Conservation (phyloP, 2,329 filamentous ascomycete species). For the Lasiodiplodia hormozganensis region DNA sequence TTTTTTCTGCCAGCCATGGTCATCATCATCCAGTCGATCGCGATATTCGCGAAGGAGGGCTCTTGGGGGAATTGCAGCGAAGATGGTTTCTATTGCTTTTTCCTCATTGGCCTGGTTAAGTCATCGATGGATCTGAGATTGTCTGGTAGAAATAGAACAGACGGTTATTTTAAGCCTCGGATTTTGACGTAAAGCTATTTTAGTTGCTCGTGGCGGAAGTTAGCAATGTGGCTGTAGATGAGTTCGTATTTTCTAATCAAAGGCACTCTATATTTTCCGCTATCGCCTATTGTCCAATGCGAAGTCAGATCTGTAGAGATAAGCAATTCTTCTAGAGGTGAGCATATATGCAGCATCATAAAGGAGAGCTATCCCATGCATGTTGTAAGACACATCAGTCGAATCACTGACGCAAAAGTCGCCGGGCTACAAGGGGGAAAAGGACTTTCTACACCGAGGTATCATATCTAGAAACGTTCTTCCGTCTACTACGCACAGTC, state of each 20-base stretch:
- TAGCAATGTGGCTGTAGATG: too few species aligned
- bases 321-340: too few species aligned
- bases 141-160: background rate
- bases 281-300: too few species aligned
- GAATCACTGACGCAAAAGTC: background rate
- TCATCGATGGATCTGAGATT: background rate
- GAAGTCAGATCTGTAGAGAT: too few species aligned
- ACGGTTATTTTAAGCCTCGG: background rate
- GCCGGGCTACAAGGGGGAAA: background rate
- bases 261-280: too few species aligned
- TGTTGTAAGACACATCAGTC: background rate
- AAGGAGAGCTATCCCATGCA: background rate
- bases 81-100: background rate
- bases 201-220: background rate
- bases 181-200: background rate
- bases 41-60: background rate
- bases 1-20: background rate
- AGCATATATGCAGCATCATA: too few species aligned
- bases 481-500: background rate
- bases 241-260: background rate
- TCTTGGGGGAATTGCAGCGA: background rate
- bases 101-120: background rate
- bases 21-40: background rate
- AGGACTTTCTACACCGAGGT: conserved; percentile 6
- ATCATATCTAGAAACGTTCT: conserved; percentile 13